These are phyloP conservation scores for Cordyceps tenuipes DNA, from an alignment of 2,329 filamentous ascomycete species.

Conservation along the genomic window DNA sequence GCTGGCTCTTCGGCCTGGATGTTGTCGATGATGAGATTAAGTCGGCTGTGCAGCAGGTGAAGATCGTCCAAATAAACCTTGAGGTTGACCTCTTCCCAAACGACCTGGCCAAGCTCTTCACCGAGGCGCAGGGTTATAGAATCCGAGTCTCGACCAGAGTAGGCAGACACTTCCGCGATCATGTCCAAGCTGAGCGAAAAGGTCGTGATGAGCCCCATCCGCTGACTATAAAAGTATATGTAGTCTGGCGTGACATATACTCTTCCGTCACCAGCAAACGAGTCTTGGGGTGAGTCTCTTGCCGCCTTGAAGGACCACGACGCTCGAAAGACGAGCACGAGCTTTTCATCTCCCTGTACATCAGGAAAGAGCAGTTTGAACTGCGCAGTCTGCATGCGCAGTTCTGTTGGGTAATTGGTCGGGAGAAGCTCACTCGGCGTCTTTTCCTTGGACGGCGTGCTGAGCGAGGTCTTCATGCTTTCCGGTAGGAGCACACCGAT, in stretches of 20 bases:
- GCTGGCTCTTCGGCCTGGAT: slow-evolving; percentile 63
- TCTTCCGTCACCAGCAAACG: slow-evolving; percentile 57
- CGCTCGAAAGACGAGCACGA: slow-evolving; percentile 86
- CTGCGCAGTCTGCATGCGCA: slow-evolving; percentile 83
- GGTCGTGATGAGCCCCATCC: slow-evolving; percentile 82
- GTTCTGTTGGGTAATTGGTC: slow-evolving; percentile 68
- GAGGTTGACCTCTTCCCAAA: slow-evolving; percentile 68
- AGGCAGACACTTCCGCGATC: slow-evolving; percentile 83
- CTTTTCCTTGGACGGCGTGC: slow-evolving; percentile 23
- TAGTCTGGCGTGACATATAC: slow-evolving; percentile 81
- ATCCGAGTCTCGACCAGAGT: slow-evolving; percentile 84
- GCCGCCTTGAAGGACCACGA: slow-evolving; percentile 60
- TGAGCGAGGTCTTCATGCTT: slow-evolving; percentile 22
- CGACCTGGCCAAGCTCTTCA: slow-evolving; percentile 53
- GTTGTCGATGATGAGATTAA: slow-evolving; percentile 80
- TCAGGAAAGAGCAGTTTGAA: slow-evolving; percentile 87
- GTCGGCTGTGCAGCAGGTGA: slow-evolving; percentile 67
- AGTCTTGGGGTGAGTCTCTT: slow-evolving; percentile 32
- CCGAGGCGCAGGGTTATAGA: slow-evolving; percentile 76
- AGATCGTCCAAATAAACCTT: slow-evolving; percentile 91
- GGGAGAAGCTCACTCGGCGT: slow-evolving; percentile 51
- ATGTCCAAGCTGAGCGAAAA: slow-evolving; percentile 66
- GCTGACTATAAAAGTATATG: slow-evolving; percentile 94
- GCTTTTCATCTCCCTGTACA: slow-evolving; percentile 66
- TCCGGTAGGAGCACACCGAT: slow-evolving; percentile 33